Percentiles rank a stretch among this genome's conserved stretches.
Conservation (phyloP, 306 rosid species). For the Lablab purpureus region DNA sequence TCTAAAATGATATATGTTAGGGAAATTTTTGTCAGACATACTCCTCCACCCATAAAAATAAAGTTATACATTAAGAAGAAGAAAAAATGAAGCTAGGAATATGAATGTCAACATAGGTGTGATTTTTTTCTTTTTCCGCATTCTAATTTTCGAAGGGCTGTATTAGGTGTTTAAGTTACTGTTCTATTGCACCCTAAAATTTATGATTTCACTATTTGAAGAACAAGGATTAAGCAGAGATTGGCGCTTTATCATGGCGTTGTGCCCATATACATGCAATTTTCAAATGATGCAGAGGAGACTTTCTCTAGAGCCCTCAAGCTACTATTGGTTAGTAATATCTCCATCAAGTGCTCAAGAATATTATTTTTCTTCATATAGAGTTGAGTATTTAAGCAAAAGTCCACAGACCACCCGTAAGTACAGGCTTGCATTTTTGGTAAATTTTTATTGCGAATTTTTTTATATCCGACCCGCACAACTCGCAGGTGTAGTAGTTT, state of each 20-base stretch:
- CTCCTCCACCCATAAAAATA: neutral
- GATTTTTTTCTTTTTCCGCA: conserved; percentile 4
- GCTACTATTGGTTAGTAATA: conserved; percentile 72
- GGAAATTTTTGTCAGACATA: neutral
- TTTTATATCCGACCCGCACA: no score
- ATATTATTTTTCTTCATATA: conserved; percentile 31
- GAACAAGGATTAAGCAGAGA: conserved; percentile 85
- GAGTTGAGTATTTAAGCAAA: no score
- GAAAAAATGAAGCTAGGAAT: neutral
- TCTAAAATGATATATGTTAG: neutral
- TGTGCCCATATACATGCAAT: conserved; percentile 81
- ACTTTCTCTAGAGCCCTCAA: conserved; percentile 87
- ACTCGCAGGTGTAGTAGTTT: no score
- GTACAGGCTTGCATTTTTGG: no score
- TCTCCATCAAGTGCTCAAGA: conserved; percentile 5
- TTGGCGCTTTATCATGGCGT: conserved; percentile 83
- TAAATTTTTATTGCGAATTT: no score
- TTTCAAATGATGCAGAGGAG: conserved; percentile 88
- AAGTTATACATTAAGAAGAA: neutral
- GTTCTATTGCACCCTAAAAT: conserved; percentile 12
- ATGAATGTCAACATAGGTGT: neutral
- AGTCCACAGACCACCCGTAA: no score
- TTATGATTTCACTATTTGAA: conserved; percentile 50
- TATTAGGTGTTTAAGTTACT: conserved; percentile 7
- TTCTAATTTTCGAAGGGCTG: conserved; percentile 7